A percentile compares a stretch with the other conserved stretches of the same genome.
Conservation (phyloP, 148 eudicot genomes). For the Fallopia convolvulus region DNA sequence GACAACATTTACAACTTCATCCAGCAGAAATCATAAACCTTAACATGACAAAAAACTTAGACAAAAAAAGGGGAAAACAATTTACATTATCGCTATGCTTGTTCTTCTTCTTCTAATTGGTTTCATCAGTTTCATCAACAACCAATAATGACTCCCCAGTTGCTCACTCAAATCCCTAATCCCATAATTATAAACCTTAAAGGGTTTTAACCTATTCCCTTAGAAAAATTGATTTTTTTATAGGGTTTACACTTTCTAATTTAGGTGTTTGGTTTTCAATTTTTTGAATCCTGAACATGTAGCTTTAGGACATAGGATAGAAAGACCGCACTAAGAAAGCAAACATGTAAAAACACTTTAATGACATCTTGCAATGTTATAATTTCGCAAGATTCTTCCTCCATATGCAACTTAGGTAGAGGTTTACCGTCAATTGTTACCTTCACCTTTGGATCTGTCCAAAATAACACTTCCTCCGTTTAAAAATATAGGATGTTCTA, state of each 20-base stretch:
- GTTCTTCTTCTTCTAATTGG: conserved; percentile 34
- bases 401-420: conserved; percentile 58
- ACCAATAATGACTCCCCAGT: conserved; percentile 32
- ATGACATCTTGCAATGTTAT: conserved; percentile 94
- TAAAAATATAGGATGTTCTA: too few relatives aligned
- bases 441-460: conserved; percentile 44
- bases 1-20: background rate
- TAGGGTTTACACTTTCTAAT: too few relatives aligned
- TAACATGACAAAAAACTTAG: background rate
- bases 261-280: too few relatives aligned
- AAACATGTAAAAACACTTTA: conserved; percentile 85
- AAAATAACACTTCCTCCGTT: background rate
- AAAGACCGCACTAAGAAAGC: background rate
- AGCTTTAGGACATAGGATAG: too few relatives aligned
- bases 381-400: conserved; percentile 80
- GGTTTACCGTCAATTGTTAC: conserved; percentile 55
- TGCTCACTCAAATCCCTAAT: conserved; percentile 54
- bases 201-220: too few relatives aligned
- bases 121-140: conserved; percentile 45
- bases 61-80: background rate
- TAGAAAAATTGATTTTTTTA: too few relatives aligned
- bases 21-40: background rate
- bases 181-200: conserved; percentile 16
- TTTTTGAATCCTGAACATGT: too few relatives aligned
- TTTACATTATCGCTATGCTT: conserved; percentile 73